These are phyloP conservation scores for Colletotrichum viniferum DNA, from an alignment of 2,329 filamentous ascomycete species.

Conservation along the genomic window DNA sequence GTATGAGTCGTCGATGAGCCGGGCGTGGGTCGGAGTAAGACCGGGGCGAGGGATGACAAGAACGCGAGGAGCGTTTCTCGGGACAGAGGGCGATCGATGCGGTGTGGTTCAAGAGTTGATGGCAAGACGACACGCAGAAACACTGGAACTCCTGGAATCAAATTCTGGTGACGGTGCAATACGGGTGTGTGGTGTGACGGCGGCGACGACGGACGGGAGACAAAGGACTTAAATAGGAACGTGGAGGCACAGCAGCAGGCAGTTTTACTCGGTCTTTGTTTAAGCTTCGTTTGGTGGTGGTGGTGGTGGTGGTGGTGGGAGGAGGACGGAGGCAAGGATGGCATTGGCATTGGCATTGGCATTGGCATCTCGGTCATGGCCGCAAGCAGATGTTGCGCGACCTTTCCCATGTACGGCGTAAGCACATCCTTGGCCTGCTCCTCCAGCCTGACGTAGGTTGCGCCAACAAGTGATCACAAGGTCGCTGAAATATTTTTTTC, in stretches of 20 bases:
- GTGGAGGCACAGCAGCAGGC: not conserved
- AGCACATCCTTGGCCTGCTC: conserved; percentile 15
- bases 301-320: not conserved
- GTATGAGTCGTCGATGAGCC: not conserved
- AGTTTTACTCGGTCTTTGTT: not conserved
- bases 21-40: not conserved
- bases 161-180: not conserved
- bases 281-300: not conserved
- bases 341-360: not conserved
- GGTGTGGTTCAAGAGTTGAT: not conserved
- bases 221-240: conserved; percentile 17
- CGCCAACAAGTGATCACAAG: conserved; percentile 22
- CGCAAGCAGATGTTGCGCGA: conserved; percentile 18
- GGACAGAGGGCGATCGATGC: not conserved
- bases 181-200: not conserved
- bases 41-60: not conserved
- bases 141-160: not conserved
- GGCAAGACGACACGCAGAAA: not conserved
- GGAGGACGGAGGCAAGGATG: not conserved
- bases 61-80: not conserved
- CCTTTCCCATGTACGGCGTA: conserved; percentile 12
- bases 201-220: not conserved
- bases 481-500: conserved; percentile 19
- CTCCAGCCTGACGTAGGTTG: conserved; percentile 5
- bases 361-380: not conserved